Base-by-base conservation (phyloP, 345 rosid species). In the Mallotus nudiflorus region DNA sequence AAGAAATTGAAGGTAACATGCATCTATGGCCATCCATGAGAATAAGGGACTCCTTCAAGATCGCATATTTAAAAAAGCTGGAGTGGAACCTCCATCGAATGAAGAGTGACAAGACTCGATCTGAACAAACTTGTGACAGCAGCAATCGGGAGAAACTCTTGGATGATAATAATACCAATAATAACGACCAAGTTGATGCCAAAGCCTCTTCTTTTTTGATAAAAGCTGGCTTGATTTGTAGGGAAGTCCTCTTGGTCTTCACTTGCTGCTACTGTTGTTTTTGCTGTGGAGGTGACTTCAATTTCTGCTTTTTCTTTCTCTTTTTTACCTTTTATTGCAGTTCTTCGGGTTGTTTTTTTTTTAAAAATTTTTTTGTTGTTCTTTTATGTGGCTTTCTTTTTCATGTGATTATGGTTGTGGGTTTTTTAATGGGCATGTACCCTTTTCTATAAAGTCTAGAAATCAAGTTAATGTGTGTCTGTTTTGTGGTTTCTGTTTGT, bases 1-100 rank as follows among this genome's bases (percentile, higher is more conserved):
- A n/a, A n/a, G n/a, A n/a, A n/a, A n/a, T n/a, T n/a, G n/a, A 33
- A 33, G 6, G 37, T 6, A 33, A 69, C 67, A 89, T 87, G 95
- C 91, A 87, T 79, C 81, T 87, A 70, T 87, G 95, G 95, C 91
- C 90, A 2, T 81, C 95, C 5, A 15, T 49, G 78, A 83, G 74
- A 65, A 54, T 89, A 28, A 83, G 91, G 64, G 95, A 87, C 63
- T 89, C 91, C 0, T 89, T 89, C 85, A 89, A 83, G 78, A 58
- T 45, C 29, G 65, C 59, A 27, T 82, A 83, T 54, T 16, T 89
- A 54, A 81, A 66, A 58, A 81, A 79, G 48, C 74, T 84, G 27
- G 91, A 87, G 60, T 82, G 90, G 87, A 89, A 89, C 68, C 82
- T 83, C 71, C 73, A 44, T 22, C 62, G 85, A 71, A 89, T 87